Percentiles rank a stretch among this genome's conserved stretches.
These are phyloP conservation scores for Atkinsonella texensis DNA, from an alignment of 2,329 filamentous ascomycete species.

Conservation along the genomic window DNA sequence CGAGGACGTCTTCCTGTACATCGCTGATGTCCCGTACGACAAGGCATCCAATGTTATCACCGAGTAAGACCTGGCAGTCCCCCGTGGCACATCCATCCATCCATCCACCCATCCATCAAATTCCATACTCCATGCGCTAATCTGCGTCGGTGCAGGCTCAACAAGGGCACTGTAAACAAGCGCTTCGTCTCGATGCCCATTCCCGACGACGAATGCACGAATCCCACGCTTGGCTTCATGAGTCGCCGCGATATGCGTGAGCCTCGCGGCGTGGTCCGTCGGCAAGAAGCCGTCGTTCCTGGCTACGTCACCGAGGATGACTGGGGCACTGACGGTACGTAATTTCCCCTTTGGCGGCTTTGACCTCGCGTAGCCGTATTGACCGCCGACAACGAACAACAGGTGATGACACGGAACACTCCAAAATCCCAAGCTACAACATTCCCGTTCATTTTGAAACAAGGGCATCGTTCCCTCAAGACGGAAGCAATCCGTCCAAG, in stretches of 20 bases:
- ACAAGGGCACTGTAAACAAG: constrained; percentile 26
- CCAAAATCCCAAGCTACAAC: constrained; percentile 30
- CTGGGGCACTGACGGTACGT: constrained; percentile 34
- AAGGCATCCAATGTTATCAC: constrained; percentile 24
- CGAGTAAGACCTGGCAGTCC: constrained; percentile 9
- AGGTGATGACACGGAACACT: constrained; percentile 44
- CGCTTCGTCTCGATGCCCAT: constrained; percentile 24
- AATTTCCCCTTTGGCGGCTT: neutral
- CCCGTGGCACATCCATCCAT: too few relatives aligned
- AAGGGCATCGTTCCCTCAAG: constrained; percentile 32
- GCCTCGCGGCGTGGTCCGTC: constrained; percentile 28
- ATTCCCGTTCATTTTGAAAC: constrained; percentile 39
- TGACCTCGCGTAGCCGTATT: neutral
- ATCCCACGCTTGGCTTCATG: constrained; percentile 26
- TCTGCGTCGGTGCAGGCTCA: constrained; percentile 21
- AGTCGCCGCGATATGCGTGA: constrained; percentile 13
- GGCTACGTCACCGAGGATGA: constrained; percentile 46
- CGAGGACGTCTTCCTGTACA: constrained; percentile 38
- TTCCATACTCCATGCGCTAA: neutral
- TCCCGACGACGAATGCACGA: constrained; percentile 32
- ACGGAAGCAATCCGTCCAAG: constrained; percentile 26
- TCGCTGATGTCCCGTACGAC: constrained; percentile 38
- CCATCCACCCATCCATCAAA: neutral
- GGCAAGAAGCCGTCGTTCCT: constrained; percentile 33
- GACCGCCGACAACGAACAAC: neutral